Evolutionary conservation across 2,329 filamentous ascomycete genomes (phyloP).

Genomic region (Hypomyces perniciosus): DNA sequence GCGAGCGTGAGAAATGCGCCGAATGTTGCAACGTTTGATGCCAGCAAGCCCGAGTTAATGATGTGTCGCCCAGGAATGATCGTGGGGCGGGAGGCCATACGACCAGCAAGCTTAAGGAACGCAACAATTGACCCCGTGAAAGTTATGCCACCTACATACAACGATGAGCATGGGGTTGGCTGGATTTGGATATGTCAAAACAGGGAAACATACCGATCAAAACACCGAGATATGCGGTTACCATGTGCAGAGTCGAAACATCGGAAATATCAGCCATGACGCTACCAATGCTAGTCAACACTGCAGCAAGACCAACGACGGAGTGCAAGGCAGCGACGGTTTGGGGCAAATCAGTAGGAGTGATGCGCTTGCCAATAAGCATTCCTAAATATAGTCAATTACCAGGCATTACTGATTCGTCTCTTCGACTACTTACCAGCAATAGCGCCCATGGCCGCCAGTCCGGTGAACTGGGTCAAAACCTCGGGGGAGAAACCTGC

Average conservation of each 20-base stretch:
- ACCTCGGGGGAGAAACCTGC: conserved; percentile 76
- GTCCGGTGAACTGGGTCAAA: conserved; percentile 69
- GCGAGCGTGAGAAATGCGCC: conserved; percentile 77
- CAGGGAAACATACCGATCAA: conserved; percentile 54
- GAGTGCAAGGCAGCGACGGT: conserved; percentile 86
- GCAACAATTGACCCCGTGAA: conserved; percentile 89
- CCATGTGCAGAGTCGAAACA: conserved; percentile 72
- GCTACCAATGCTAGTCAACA: conserved; percentile 81
- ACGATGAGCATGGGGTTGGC: neutral
- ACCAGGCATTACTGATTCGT: neutral
- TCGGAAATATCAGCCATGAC: conserved; percentile 69
- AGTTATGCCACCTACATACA: conserved; percentile 61
- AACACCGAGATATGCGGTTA: conserved; percentile 80
- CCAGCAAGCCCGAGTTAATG: conserved; percentile 68
- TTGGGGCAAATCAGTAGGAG: conserved; percentile 80
- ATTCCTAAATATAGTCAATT: conserved; percentile 42
- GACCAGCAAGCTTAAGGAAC: conserved; percentile 78
- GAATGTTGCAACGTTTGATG: conserved; percentile 75
- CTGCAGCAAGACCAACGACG: conserved; percentile 81
- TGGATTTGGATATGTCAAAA: neutral
- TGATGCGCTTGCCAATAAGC: conserved; percentile 78
- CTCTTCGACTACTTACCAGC: conserved; percentile 36
- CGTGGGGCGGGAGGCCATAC: conserved; percentile 72
- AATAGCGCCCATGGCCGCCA: conserved; percentile 66
- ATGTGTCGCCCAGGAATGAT: conserved; percentile 68